Evolutionary conservation across 495 filamentous ascomycete species (phyloP).

Genomic region (Bacidia rubella): DNA sequence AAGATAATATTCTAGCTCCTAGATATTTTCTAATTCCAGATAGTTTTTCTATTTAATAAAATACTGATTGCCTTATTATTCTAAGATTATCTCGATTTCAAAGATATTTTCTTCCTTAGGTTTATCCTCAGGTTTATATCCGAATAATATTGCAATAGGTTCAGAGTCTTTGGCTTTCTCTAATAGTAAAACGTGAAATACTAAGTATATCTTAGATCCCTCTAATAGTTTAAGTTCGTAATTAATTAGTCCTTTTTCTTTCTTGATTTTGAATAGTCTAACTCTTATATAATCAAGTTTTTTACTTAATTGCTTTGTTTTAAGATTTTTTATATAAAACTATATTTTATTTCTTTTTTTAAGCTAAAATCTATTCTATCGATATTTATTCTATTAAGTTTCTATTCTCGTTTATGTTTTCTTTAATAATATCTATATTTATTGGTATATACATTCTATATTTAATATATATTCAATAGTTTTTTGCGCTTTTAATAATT

Average conservation of each 20-base stretch:
- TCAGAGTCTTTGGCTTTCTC: neutral
- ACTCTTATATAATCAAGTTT: constrained; percentile 7
- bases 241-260: constrained; percentile 5
- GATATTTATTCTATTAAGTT: neutral
- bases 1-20: neutral
- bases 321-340: constrained; percentile 7
- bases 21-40: constrained; percentile 4
- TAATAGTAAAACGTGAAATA: constrained; percentile 5
- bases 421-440: neutral
- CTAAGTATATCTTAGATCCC: constrained; percentile 1
- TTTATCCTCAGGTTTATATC: too few relatives aligned
- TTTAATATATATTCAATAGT: neutral
- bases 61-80: constrained; percentile 1
- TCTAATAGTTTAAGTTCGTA: constrained; percentile 6
- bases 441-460: neutral
- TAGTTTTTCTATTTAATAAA: constrained; percentile 6
- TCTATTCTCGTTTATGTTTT: neutral
- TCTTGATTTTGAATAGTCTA: constrained; percentile 6
- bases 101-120: neutral
- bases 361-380: neutral
- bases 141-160: neutral
- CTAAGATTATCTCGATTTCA: constrained; percentile 3
- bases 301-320: constrained; percentile 3
- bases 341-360: constrained; percentile 9
- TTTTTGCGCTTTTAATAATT: neutral